Percentiles rank a stretch among this genome's conserved stretches.
Evolutionary conservation across 129 eudicot species (phyloP).

Genomic region (Arctium minus): DNA sequence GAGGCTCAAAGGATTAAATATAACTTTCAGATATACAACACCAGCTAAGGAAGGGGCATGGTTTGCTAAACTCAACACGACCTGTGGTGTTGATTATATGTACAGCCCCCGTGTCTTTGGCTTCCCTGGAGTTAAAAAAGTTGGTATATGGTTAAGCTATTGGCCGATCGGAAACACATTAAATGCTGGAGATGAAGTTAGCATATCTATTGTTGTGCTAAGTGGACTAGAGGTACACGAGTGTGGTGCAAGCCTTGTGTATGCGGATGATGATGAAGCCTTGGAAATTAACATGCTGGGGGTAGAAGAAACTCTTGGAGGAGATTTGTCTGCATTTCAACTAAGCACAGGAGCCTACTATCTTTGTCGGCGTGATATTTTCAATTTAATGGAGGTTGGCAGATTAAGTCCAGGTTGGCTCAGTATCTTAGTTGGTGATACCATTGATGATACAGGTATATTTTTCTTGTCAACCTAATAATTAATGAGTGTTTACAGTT

Average conservation of each 20-base stretch:
- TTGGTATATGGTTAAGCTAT: conserved; percentile 27
- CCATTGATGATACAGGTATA: conserved; percentile 20
- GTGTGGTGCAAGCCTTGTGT: conserved; percentile 24
- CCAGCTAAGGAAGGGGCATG: conserved; percentile 8
- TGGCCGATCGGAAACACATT: conserved; percentile 28
- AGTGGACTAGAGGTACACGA: conserved; percentile 16
- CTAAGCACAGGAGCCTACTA: conserved; percentile 23
- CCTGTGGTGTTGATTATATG: conserved; percentile 6
- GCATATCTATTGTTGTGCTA: conserved; percentile 3
- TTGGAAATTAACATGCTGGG: neutral
- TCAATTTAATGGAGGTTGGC: conserved; percentile 21
- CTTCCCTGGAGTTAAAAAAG: conserved; percentile 12
- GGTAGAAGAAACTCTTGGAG: too few relatives aligned
- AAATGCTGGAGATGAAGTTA: conserved; percentile 17
- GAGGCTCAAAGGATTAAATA: conserved; percentile 22
- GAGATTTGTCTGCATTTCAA: conserved; percentile 23
- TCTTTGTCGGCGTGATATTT: conserved; percentile 25
- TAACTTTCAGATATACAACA: conserved; percentile 11
- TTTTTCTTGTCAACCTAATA: neutral
- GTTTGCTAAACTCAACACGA: conserved; percentile 15
- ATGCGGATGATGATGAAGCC: neutral
- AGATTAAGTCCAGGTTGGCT: conserved; percentile 6
- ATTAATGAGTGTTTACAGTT: neutral
- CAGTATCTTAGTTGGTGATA: conserved; percentile 12
- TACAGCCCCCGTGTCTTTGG: conserved; percentile 25